These are phyloP conservation scores for Fusarium phyllophilum DNA, from an alignment of 2,329 filamentous ascomycete genomes.

Conservation along the genomic window DNA sequence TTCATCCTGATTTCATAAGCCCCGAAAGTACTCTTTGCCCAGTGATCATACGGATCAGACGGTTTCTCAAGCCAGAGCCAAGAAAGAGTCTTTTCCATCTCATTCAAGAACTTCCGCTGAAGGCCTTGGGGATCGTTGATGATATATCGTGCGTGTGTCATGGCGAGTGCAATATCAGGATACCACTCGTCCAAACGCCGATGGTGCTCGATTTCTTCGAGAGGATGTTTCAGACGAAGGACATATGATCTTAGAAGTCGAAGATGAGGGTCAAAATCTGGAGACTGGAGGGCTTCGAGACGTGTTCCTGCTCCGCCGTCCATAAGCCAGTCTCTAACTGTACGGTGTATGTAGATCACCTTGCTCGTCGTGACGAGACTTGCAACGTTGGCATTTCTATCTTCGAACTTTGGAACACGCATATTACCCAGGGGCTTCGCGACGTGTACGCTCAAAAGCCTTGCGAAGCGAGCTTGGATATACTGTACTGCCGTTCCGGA, in stretches of 20 bases:
- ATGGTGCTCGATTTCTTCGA: slow-evolving; percentile 50
- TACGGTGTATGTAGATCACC: slow-evolving; percentile 9
- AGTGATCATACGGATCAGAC: slow-evolving; percentile 1
- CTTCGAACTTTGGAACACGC: background rate
- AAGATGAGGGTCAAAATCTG: slow-evolving; percentile 1
- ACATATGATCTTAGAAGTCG: slow-evolving; percentile 26
- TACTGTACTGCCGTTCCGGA: background rate
- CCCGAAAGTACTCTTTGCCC: slow-evolving; percentile 15
- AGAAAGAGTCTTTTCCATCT: slow-evolving; percentile 10
- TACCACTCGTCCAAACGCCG: slow-evolving; percentile 53
- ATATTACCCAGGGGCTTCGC: background rate
- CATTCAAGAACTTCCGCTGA: background rate
- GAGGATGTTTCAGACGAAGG: slow-evolving; percentile 47
- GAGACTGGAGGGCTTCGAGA: background rate
- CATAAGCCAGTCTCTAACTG: slow-evolving; percentile 13
- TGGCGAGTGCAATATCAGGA: slow-evolving; percentile 50
- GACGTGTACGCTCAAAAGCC: background rate
- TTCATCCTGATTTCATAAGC: slow-evolving; percentile 11
- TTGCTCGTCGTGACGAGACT: slow-evolving; percentile 7
- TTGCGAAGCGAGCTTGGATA: background rate
- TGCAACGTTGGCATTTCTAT: background rate
- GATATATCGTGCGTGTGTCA: slow-evolving; percentile 49
- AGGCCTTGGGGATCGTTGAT: slow-evolving; percentile 11
- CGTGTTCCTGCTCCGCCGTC: background rate
- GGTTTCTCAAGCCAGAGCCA: slow-evolving; percentile 5